Evolutionary conservation across 176 grass and related monocot genomes (phyloP).

Genomic region (Rhynchospora tenuis): DNA sequence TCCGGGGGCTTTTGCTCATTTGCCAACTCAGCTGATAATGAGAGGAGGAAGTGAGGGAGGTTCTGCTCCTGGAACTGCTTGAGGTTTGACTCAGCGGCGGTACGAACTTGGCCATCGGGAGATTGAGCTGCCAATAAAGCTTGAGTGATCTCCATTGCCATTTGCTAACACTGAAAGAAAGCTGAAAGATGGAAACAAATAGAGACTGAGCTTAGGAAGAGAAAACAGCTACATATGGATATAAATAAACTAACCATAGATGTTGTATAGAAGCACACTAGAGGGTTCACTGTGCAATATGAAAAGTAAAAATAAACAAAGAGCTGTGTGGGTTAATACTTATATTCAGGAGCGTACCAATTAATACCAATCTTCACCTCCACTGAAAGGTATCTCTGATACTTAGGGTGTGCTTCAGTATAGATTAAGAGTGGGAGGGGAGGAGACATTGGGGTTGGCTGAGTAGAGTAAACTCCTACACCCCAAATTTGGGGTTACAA

Average conservation of each 20-base stretch:
- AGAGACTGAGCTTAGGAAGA: background rate
- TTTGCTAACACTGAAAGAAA: slow-evolving; percentile 20
- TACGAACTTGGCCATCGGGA: slow-evolving; percentile 33
- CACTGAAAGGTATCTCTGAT: background rate
- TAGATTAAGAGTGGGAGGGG: no score
- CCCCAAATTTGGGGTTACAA: no score
- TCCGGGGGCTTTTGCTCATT: slow-evolving; percentile 60
- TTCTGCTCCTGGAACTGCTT: slow-evolving; percentile 59
- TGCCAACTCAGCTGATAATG: slow-evolving; percentile 41
- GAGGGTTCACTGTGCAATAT: background rate
- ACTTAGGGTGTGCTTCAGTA: no score
- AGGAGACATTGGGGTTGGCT: no score
- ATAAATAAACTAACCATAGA: background rate
- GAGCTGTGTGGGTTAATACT: background rate
- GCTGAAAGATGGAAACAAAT: background rate
- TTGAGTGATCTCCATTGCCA: slow-evolving; percentile 53
- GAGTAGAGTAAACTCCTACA: no score
- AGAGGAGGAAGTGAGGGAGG: slow-evolving; percentile 41
- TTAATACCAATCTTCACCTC: background rate
- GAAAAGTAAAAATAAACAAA: background rate
- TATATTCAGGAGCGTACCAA: background rate
- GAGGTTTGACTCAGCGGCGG: slow-evolving; percentile 37
- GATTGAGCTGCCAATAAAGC: slow-evolving; percentile 46
- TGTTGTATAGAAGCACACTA: background rate
- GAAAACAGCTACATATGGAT: background rate